Evolutionary conservation across 2,329 filamentous ascomycete species (phyloP), one percentile per base, ranked within the genome.

Genomic region (Ploettnerulaceae sp.): DNA sequence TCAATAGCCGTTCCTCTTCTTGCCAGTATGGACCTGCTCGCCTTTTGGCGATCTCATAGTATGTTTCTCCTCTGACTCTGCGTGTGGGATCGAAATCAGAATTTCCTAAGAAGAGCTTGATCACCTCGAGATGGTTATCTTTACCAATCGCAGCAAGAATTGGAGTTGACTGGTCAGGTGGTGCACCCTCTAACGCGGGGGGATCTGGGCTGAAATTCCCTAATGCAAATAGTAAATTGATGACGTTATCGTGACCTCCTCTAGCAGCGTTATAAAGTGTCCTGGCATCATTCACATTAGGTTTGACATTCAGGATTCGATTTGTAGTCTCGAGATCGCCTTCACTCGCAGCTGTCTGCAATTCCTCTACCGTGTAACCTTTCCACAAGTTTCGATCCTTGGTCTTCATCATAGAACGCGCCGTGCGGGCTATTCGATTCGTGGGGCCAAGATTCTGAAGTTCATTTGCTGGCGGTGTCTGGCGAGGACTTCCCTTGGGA

Each of bases 91-190:
- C 84, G 63, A 97, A 96, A 12, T 70, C 70, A 37, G 78, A 77
- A 59, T 93, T 87, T 49, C 82, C 81, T 5, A 95, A 71, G 6
- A 96, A 74, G 8, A 95, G 71, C 47, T 85, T 79, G 34, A 98
- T 81, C 47, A 96, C 88, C 56, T 88, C 86, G 39, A 93, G 76
- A 59, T 95, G 93, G 58, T 95, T 93, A 53, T 82, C 80, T 57
- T 91, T 85, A 12, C 93, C 91, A 55, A 98, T 96, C 1, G 93
- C 90, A 48, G 90, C 89, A 28, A 96, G 77, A 73, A 98, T 94
- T 1, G 93, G 93, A 1, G 91, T 97, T 41, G 90, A 85, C 60
- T 86, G 83, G 47, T 93, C 89, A 32, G 75, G 68, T 21, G 74
- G 72, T 48, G 71, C 70, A 12, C 64, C 66, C 7, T 71, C 60